Conservation (phyloP, 2,329 filamentous ascomycete species). For the Alternaria sp. region DNA sequence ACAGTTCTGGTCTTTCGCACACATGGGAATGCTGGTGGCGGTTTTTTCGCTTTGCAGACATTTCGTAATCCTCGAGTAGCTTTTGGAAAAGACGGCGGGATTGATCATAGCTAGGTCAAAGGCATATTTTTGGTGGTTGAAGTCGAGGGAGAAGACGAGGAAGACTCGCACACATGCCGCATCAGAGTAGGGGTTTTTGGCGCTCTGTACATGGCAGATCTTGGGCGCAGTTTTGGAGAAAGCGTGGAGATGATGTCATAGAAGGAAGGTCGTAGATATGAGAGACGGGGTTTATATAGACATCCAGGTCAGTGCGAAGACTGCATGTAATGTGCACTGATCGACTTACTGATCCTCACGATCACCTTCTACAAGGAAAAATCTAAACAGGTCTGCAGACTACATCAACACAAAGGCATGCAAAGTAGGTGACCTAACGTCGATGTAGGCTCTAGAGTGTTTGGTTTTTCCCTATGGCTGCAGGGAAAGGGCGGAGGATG, state of each 20-base stretch:
- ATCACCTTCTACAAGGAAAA: not conserved
- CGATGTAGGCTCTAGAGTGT: not conserved
- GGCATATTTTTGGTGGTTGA: not conserved
- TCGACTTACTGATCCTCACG: not conserved
- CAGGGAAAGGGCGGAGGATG: not conserved
- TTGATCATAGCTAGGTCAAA: not conserved
- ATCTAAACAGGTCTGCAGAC: not conserved
- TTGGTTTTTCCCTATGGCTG: not conserved
- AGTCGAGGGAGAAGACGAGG: not conserved
- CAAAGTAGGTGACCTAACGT: not conserved
- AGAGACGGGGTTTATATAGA: not conserved
- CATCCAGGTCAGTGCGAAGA: not conserved
- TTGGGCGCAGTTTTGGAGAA: not conserved
- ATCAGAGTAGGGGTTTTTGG: no score
- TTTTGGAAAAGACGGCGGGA: not conserved
- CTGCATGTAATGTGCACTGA: not conserved
- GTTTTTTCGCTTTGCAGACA: not conserved
- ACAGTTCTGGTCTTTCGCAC: not conserved
- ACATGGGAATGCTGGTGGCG: fast-evolving
- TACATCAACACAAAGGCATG: not conserved
- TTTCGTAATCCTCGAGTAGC: fast-evolving
- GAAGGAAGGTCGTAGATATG: no score
- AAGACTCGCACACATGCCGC: not conserved
- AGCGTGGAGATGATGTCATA: no score
- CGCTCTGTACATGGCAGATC: no score